Conservation (phyloP, 2,329 filamentous ascomycete genomes). For the Nemania sp. region DNA sequence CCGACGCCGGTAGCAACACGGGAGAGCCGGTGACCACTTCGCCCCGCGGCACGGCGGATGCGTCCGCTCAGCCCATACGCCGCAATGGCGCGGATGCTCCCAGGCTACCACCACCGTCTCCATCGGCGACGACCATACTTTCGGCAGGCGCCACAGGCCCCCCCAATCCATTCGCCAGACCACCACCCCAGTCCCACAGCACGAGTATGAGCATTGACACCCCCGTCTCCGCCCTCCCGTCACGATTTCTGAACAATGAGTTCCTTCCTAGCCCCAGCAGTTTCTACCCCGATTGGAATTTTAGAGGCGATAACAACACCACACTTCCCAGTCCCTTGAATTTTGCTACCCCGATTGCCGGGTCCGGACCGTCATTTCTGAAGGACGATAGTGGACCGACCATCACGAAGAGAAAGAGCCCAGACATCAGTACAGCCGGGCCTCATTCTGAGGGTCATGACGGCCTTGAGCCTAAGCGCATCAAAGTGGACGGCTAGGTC, state of each 20-base stretch:
- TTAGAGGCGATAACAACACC: constrained; percentile 72
- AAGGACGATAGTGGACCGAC: constrained; percentile 54
- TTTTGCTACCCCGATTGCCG: constrained; percentile 80
- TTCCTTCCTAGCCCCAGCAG: constrained; percentile 88
- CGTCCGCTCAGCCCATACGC: constrained; percentile 59
- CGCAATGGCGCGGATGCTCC: constrained; percentile 58
- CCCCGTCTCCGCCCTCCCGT: constrained; percentile 91
- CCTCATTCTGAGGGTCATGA: constrained; percentile 49
- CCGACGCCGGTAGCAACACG: constrained; percentile 74
- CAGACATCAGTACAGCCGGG: constrained; percentile 51
- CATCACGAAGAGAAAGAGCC: constrained; percentile 60
- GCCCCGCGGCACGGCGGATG: constrained; percentile 62
- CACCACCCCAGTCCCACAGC: constrained; percentile 70
- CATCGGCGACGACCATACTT: constrained; percentile 81
- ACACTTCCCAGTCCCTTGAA: constrained; percentile 91
- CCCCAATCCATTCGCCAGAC: constrained; percentile 92
- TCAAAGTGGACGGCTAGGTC: constrained; percentile 54
- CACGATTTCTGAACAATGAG: constrained; percentile 84
- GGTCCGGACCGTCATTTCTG: constrained; percentile 65
- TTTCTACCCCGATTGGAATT: constrained; percentile 92
- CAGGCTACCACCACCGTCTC: constrained; percentile 86
- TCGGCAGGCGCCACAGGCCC: constrained; percentile 92
- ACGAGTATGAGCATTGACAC: constrained; percentile 69
- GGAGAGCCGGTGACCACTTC: constrained; percentile 66
- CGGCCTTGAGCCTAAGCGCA: constrained; percentile 55